Base-by-base conservation (phyloP, 768 basidiomycete genomes). In the Mycena indigotica region DNA sequence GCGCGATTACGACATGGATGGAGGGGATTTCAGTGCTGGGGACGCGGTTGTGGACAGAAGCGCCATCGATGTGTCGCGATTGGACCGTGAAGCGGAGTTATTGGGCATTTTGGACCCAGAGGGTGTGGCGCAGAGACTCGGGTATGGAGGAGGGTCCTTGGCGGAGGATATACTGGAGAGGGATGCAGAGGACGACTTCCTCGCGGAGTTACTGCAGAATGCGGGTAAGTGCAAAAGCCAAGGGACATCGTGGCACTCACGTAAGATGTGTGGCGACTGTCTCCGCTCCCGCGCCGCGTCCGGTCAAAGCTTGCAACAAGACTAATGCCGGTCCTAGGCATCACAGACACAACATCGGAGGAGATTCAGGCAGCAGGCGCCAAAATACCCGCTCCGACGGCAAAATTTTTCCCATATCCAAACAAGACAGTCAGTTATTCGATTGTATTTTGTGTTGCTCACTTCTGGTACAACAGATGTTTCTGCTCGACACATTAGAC, bases 401-500 rank as follows among this genome's bases (percentile, higher is more conserved):
- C 24, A 3, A 24, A 28, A 51, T 51, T 23, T 24, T 51, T 51
- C 50, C 50, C 50, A 32, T 51, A 51, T 30, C 50, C 50, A 5
- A 51, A 28, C 13, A 51, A 51, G 35, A 51, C 41, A 21, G 41
- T 5, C 15, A 8, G 41, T 23, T 44, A 15, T 8, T 23, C 35
- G 10, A 10, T 38, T 38, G 10, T 38, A 10, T 10, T 10, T 10
- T 38, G 35, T 13, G 23, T 44, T 44, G 41, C 41, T 44, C 8
- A 19, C n/a, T 19, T 44, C 41, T 35, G 32, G 32, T 8, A 35
- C 15, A 5, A 21, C 15, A 63, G 67, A 58, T 65, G 54, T 61
- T 68, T 50, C 41, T 68, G n/a, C 57, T 66, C 6, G 67, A 68
- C 51, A 55, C 50, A 5, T 21, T 65, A 1, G 62, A 64, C 30